Percentiles rank a stretch among this genome's conserved stretches.
Evolutionary conservation across 805 yeast genomes (phyloP).

Genomic region (Saccharomycopsis fibuligera): DNA sequence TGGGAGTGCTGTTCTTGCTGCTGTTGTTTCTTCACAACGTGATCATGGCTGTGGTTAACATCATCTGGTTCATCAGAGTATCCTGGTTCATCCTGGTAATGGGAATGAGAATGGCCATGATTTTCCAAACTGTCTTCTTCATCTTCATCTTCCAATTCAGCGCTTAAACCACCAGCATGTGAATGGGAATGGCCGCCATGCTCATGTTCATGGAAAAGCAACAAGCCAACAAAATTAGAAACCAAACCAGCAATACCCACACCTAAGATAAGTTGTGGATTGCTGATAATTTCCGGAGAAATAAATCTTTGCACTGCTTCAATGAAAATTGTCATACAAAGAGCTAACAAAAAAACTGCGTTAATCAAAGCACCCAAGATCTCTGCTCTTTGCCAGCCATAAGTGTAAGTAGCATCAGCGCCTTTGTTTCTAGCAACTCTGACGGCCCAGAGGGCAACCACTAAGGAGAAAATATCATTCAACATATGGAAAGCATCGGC

Average conservation of each 20-base stretch:
- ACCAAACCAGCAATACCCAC: slow-evolving; percentile 82
- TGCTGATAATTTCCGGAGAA: slow-evolving; percentile 69
- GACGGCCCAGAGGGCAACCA: slow-evolving; percentile 96
- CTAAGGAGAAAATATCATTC: slow-evolving; percentile 82
- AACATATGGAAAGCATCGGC: slow-evolving; percentile 98
- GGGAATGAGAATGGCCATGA: slow-evolving; percentile 23
- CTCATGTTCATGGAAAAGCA: slow-evolving; percentile 85
- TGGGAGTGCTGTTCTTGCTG: slow-evolving; percentile 1
- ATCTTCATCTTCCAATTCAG: slow-evolving; percentile 21
- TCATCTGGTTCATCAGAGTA: slow-evolving; percentile 17
- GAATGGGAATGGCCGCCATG: slow-evolving; percentile 41
- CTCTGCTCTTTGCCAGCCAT: slow-evolving; percentile 98
- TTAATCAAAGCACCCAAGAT: slow-evolving; percentile 91
- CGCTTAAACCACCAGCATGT: slow-evolving; percentile 26
- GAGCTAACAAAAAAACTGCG: slow-evolving; percentile 86
- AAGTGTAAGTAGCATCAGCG: slow-evolving; percentile 86
- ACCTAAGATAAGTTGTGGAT: slow-evolving; percentile 72
- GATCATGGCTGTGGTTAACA: slow-evolving; percentile 1
- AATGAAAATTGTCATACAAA: slow-evolving; percentile 84
- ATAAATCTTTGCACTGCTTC: slow-evolving; percentile 90
- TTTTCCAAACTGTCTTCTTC: slow-evolving; percentile 25
- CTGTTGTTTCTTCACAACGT: not conserved
- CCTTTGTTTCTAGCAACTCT: slow-evolving; percentile 73
- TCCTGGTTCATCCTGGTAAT: slow-evolving; percentile 22
- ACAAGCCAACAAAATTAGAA: slow-evolving; percentile 77